Evolutionary conservation across 2,329 filamentous ascomycete genomes (phyloP).

Genomic region (Fusarium irregulare): DNA sequence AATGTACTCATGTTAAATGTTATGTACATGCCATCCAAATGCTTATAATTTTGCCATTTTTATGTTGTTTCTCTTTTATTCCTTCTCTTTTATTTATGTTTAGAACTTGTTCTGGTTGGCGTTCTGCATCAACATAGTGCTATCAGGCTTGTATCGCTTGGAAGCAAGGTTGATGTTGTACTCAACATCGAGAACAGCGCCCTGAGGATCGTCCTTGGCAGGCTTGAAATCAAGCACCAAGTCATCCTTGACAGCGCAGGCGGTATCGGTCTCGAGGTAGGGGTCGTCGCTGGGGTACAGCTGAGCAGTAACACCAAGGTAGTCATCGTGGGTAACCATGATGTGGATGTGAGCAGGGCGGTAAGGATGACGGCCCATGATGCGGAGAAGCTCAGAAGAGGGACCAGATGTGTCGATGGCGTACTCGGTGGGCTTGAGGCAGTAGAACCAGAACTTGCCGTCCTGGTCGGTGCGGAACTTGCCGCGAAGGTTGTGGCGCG

Average conservation of each 20-base stretch:
- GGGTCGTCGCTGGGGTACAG: constrained; percentile 77
- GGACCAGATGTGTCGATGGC: constrained; percentile 73
- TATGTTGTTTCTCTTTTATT: background rate
- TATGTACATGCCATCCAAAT: constrained; percentile 10
- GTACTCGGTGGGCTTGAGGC: constrained; percentile 79
- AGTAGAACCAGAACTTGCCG: constrained; percentile 79
- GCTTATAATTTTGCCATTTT: background rate
- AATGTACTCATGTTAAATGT: constrained; percentile 9
- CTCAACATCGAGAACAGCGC: constrained; percentile 53
- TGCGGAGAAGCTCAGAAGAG: constrained; percentile 54
- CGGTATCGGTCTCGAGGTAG: constrained; percentile 65
- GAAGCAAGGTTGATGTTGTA: constrained; percentile 58
- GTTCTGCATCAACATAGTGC: constrained; percentile 46
- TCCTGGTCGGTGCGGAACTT: constrained; percentile 79
- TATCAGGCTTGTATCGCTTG: constrained; percentile 56
- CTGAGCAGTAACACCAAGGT: constrained; percentile 79
- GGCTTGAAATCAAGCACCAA: constrained; percentile 63
- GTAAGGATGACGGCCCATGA: constrained; percentile 63
- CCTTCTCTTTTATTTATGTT: background rate
- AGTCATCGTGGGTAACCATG: constrained; percentile 70
- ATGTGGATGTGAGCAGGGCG: constrained; percentile 64
- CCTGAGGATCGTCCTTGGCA: constrained; percentile 53
- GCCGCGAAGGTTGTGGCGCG: constrained; percentile 78
- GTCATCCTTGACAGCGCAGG: constrained; percentile 66
- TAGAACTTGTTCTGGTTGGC: constrained; percentile 46